phyloP scores from a whole-genome alignment of 208 protist species.

The Leishmania tarentolae region DNA sequence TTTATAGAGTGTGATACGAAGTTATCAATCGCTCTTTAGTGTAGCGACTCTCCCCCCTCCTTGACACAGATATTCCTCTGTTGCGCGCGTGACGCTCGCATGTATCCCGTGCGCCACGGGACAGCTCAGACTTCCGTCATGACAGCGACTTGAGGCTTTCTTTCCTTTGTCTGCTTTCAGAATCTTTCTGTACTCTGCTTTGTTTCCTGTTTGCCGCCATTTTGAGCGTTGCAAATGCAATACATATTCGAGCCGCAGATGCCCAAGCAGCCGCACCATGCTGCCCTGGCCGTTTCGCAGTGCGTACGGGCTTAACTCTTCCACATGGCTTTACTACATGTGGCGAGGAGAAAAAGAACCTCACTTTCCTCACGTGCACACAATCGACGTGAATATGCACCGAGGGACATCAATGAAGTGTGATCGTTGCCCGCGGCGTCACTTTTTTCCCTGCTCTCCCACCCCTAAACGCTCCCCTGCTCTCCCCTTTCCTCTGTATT shows the following conservation, averaged over 20 bases:
- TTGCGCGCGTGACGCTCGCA: too few species aligned
- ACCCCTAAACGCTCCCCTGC: not conserved
- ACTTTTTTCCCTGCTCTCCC: not conserved
- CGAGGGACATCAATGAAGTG: not conserved
- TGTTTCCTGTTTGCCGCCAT: not conserved
- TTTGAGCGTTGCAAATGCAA: not conserved
- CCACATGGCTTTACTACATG: too few species aligned
- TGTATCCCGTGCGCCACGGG: not conserved
- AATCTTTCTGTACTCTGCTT: not conserved
- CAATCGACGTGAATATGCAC: not conserved
- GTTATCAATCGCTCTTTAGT: not conserved
- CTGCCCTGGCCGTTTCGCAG: not conserved
- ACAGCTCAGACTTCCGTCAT: too few species aligned
- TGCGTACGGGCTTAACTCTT: too few species aligned
- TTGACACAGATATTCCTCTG: not conserved
- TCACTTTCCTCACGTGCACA: not conserved
- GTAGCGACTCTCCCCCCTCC: conserved; percentile 4
- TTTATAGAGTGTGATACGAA: not conserved
- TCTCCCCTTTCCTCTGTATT: not conserved
- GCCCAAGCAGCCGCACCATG: too few species aligned
- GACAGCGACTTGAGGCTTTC: not conserved
- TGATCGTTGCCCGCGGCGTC: not conserved
- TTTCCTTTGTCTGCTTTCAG: not conserved
- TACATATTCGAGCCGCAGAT: not conserved
- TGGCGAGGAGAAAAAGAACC: not conserved